A percentile compares a stretch with the other conserved stretches of the same genome.
Conservation (phyloP, 495 filamentous ascomycete genomes). For the Penicillium cosmopolitanum region DNA sequence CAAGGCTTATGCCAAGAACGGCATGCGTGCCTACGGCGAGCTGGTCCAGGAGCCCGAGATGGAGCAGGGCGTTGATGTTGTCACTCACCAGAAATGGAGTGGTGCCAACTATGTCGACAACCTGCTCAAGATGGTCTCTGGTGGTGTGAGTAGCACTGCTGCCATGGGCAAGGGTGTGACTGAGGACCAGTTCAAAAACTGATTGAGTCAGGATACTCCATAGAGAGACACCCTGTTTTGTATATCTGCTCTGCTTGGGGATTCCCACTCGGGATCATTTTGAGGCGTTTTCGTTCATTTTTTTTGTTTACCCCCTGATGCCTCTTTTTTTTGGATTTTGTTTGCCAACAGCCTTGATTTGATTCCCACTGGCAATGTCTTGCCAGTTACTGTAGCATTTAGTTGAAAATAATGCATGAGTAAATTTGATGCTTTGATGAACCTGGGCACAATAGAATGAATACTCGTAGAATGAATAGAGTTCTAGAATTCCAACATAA, state of each 20-base stretch:
- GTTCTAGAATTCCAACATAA: too few relatives aligned
- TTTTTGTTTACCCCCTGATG: constrained; percentile 8
- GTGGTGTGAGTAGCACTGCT: constrained; percentile 85
- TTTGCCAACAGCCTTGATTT: constrained; percentile 18
- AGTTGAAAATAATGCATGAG: constrained; percentile 14
- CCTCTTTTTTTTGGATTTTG: background rate
- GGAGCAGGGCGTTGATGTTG: constrained; percentile 84
- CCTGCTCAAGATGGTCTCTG: constrained; percentile 94
- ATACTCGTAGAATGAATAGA: too few relatives aligned
- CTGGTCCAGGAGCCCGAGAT: constrained; percentile 98
- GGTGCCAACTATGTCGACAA: constrained; percentile 94
- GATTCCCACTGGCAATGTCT: constrained; percentile 22
- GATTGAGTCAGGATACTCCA: constrained; percentile 7
- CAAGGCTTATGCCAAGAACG: constrained; percentile 74
- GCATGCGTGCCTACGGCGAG: constrained; percentile 97
- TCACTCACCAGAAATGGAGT: constrained; percentile 98
- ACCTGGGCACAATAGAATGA: too few relatives aligned
- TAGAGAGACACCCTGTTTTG: constrained; percentile 3
- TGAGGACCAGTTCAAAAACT: constrained; percentile 86
- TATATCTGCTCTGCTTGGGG: constrained; percentile 15
- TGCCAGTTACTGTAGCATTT: constrained; percentile 6
- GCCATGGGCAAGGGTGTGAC: constrained; percentile 99
- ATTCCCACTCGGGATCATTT: constrained; percentile 17
- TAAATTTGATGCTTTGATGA: constrained; percentile 4
- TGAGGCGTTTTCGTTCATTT: constrained; percentile 14